Conservation (phyloP, 1,284 basidiomycete species). For the Exobasidium cylindrosporum region DNA sequence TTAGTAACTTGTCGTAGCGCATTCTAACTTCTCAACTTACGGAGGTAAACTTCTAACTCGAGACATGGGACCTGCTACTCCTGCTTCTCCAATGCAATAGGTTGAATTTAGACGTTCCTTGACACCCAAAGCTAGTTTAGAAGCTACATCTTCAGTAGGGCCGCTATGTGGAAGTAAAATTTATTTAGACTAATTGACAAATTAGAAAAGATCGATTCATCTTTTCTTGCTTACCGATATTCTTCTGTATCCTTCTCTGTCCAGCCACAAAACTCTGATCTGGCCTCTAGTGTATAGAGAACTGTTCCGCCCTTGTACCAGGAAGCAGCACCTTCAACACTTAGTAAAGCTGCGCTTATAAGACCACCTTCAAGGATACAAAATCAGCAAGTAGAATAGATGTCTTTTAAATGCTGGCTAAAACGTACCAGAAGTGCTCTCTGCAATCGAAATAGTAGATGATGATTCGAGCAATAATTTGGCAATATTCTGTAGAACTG, state of each 20-base stretch:
- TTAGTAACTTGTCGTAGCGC: too few relatives aligned
- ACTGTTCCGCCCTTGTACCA: conserved; percentile 16
- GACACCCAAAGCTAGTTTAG: conserved; percentile 6
- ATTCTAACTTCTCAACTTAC: too few relatives aligned
- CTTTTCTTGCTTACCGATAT: conserved; percentile 4
- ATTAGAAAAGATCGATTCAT: not conserved
- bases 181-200: too few relatives aligned
- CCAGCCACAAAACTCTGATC: conserved; percentile 8
- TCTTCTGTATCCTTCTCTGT: conserved; percentile 11
- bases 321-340: conserved; percentile 8
- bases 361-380: too few relatives aligned
- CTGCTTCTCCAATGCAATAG: conserved; percentile 6
- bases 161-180: not conserved
- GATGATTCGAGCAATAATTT: not conserved
- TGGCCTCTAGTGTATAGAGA: conserved; percentile 11
- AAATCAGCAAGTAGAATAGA: too few relatives aligned
- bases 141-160: conserved; percentile 13
- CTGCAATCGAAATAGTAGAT: conserved; percentile 7
- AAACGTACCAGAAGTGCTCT: conserved; percentile 1
- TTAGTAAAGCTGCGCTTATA: conserved; percentile 9
- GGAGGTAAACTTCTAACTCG: conserved; percentile 5
- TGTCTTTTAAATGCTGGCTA: not conserved
- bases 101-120: conserved; percentile 2
- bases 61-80: conserved; percentile 10
- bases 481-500: not conserved